Conservation (phyloP, 2,329 filamentous ascomycete species). For the Westerdykella aurantiaca region DNA sequence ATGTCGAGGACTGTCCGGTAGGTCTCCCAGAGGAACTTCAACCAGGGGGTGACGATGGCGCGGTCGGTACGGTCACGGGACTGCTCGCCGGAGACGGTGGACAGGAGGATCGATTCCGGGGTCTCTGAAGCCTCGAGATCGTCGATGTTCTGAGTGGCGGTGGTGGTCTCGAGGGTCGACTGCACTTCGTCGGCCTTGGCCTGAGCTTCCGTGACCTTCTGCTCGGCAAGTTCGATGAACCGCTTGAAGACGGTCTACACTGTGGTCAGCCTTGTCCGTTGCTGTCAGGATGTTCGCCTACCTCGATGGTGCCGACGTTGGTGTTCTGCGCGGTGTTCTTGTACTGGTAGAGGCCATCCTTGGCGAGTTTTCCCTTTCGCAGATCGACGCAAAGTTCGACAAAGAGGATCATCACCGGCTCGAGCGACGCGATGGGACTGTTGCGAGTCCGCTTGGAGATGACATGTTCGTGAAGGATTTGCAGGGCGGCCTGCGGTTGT, state of each 20-base stretch:
- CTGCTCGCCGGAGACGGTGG: constrained; percentile 96
- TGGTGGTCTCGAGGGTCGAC: constrained; percentile 70
- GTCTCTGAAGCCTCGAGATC: constrained; percentile 97
- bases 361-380: constrained; percentile 96
- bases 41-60: constrained; percentile 96
- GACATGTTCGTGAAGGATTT: constrained; percentile 97
- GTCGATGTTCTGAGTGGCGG: constrained; percentile 71
- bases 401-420: constrained; percentile 97
- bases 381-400: constrained; percentile 96
- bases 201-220: constrained; percentile 94
- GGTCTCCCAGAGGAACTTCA: constrained; percentile 99
- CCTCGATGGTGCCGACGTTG: constrained; percentile 96
- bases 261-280: constrained; percentile 12
- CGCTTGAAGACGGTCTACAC: constrained; percentile 75
- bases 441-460: constrained; percentile 96
- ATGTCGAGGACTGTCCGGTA: constrained; percentile 98
- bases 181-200: constrained; percentile 94
- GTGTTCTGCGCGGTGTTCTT: constrained; percentile 99
- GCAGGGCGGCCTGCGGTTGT: constrained; percentile 86
- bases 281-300: constrained; percentile 32
- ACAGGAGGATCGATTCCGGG: constrained; percentile 93
- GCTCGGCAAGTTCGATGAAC: constrained; percentile 94
- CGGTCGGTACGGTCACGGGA: constrained; percentile 95
- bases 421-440: constrained; percentile 89
- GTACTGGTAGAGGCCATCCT: constrained; percentile 98